Base-by-base conservation (phyloP, 352 stramenopile genomes). In the Globisporangium iwayamae region DNA sequence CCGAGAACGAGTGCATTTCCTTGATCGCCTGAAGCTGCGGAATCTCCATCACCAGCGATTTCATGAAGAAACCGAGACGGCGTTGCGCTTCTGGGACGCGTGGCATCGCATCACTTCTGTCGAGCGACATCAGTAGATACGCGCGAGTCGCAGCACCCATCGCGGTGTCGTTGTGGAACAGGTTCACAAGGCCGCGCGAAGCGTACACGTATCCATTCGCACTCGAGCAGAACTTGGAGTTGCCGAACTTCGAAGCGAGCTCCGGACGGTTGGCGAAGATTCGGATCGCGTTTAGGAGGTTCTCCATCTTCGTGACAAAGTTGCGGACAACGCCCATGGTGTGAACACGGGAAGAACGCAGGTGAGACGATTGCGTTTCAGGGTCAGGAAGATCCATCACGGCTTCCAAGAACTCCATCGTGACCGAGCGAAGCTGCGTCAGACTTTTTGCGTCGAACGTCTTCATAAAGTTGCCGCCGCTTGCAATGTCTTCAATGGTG, bases 1-100 rank as follows among this genome's bases (percentile, higher is more conserved):
- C 83, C 20, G 79, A 90, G 63, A 92, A 92, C 25, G 83, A 92
- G n/a, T 75, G 79, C 81, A 90, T 91, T 52, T 92, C 83, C 66
- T 89, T 90, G 48, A 92, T 82, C 14, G 83, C 76, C 9, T 63
- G 71, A 53, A 92, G 64, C 62, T 90, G 78, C 41, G 83, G 83
- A 58, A 92, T 92, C 43, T 90, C 78, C 83, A 92, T 92, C 48
- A 87, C 53, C 52, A 92, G 71, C 28, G 81, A 90, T 53, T 90
- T 89, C 76, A 92, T 85, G 57, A 92, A 92, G 62, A 91, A 92
- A 57, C 81, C 81, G 61, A 92, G 72, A 67, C 83, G 83, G 71
- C 83, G 83, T 50, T 90, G 78, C 13, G 83, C 83, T 64, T 92
- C 83, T 34, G 80, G 73, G 3, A 84, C 77, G 18, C 83, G 79